Conservation (phyloP, 768 basidiomycete genomes). For the Sporobolomyces phaffii region DNA sequence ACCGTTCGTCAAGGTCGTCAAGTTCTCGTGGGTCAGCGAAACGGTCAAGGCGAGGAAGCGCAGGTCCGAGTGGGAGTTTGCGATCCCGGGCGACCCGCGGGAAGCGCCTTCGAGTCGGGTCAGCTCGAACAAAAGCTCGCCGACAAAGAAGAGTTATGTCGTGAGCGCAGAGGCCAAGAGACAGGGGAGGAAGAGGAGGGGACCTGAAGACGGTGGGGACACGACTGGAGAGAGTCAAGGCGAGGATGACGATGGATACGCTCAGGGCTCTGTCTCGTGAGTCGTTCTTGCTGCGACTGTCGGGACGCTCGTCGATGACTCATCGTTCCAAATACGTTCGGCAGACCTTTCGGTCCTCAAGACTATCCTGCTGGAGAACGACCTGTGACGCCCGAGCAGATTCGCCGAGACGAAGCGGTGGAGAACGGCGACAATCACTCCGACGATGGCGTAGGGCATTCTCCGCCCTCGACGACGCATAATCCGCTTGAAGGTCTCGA, state of each 20-base stretch:
- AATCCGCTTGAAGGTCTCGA: slow-evolving; percentile 9
- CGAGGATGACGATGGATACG: not conserved
- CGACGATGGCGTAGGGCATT: too few species aligned
- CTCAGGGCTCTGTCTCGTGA: slow-evolving; percentile 5
- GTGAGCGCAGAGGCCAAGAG: not conserved
- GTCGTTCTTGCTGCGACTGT: not conserved
- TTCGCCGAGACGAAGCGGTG: too few species aligned
- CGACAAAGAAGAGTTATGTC: not conserved
- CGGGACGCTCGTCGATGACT: not conserved
- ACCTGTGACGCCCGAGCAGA: not conserved
- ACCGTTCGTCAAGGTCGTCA: slow-evolving; percentile 22
- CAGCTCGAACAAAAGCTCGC: not conserved
- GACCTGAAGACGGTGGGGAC: not conserved
- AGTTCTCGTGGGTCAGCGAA: slow-evolving; percentile 6
- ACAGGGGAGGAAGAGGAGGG: not conserved
- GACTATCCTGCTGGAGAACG: slow-evolving; percentile 13
- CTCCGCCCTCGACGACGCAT: not conserved
- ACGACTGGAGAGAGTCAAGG: slow-evolving; percentile 11
- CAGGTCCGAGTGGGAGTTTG: slow-evolving; percentile 8
- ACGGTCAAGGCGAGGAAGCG: not conserved
- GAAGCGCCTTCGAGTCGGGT: not conserved
- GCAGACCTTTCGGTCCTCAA: slow-evolving; percentile 1
- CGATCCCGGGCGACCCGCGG: not conserved
- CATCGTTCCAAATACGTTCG: not conserved
- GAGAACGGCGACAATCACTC: too few species aligned